phyloP scores from a whole-genome alignment of 2,329 filamentous ascomycete genomes.

The Drechslera avenae region DNA sequence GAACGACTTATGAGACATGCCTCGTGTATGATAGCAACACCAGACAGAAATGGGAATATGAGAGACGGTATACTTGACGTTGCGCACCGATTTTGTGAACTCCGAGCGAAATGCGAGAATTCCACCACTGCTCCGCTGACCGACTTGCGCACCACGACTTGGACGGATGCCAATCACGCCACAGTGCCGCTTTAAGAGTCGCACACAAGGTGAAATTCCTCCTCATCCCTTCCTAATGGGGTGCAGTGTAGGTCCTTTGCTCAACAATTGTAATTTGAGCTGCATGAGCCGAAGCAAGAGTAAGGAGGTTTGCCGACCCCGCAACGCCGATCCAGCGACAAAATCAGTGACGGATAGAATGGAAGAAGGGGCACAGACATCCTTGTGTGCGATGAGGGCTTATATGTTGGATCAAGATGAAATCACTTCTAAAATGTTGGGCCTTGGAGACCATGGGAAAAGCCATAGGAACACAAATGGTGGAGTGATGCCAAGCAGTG shows the following conservation, averaged over 20 bases:
- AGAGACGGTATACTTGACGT: background rate
- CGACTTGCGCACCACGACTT: background rate
- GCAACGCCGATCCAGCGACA: background rate
- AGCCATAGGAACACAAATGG: background rate
- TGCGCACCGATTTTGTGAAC: background rate
- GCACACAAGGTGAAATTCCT: too few relatives aligned
- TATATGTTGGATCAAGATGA: too few relatives aligned
- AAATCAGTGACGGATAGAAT: background rate
- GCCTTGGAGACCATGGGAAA: background rate
- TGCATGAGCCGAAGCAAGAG: too few relatives aligned
- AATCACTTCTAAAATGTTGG: too few relatives aligned
- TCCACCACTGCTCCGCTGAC: background rate
- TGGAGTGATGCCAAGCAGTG: constrained; percentile 26
- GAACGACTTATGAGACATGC: constrained; percentile 5
- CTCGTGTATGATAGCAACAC: constrained; percentile 1
- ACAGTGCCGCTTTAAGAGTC: background rate
- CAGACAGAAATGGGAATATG: background rate
- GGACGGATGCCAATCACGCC: background rate
- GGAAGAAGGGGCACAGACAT: too few relatives aligned
- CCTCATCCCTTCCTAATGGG: too few relatives aligned
- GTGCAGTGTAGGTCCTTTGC: too few relatives aligned
- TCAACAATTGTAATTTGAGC: too few relatives aligned
- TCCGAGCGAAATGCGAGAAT: constrained; percentile 6
- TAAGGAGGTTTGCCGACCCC: constrained; percentile 10
- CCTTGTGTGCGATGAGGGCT: too few relatives aligned